Conservation (phyloP, 2,329 filamentous ascomycete genomes). For the Fusarium transvaalense region DNA sequence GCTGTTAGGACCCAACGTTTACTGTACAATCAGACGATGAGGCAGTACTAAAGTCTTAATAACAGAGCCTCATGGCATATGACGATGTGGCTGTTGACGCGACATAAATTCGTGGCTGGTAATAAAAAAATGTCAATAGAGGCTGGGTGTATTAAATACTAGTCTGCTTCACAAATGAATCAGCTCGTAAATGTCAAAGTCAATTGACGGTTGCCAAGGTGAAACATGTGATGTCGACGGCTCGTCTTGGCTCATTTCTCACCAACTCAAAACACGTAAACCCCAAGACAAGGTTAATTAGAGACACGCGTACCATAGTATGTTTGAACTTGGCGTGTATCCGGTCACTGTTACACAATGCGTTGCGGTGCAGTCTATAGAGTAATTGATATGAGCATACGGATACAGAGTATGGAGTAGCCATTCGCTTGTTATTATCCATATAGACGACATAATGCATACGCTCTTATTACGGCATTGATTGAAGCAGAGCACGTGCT, state of each 20-base stretch:
- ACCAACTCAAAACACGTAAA: conserved; percentile 15
- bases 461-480: not conserved
- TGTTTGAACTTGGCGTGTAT: conserved; percentile 16
- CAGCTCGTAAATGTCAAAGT: not conserved
- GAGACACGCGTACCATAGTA: conserved; percentile 29
- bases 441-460: not conserved
- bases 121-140: not conserved
- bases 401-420: too few relatives aligned
- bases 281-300: conserved; percentile 13
- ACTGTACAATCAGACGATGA: too few relatives aligned
- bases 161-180: too few relatives aligned
- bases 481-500: not conserved
- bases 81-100: not conserved
- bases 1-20: too few relatives aligned
- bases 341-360: not conserved
- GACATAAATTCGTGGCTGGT: not conserved
- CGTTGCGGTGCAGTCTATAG: not conserved
- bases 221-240: conserved; percentile 19
- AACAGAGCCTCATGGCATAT: not conserved
- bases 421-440: not conserved
- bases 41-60: too few relatives aligned
- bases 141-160: too few relatives aligned
- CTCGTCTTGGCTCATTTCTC: conserved; percentile 21
- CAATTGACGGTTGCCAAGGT: not conserved
- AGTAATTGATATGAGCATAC: too few relatives aligned